phyloP scores from a whole-genome alignment of 495 filamentous ascomycete species.

The Neurospora pannonica region DNA sequence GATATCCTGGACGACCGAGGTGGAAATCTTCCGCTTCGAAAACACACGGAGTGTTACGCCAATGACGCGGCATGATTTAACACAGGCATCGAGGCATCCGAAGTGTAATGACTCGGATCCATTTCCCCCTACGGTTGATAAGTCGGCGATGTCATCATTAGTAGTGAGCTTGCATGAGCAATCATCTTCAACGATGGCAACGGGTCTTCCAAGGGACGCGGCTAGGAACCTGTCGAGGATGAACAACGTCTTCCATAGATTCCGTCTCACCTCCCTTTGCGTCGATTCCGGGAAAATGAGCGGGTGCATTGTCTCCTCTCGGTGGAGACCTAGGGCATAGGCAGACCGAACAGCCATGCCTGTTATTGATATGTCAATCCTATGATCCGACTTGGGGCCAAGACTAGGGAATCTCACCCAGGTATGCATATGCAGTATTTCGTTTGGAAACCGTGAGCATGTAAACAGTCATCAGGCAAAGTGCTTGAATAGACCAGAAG shows the following conservation, averaged over 20 bases:
- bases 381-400: not conserved
- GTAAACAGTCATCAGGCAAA: conserved; percentile 52
- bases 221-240: conserved; percentile 53
- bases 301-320: conserved; percentile 46
- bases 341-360: conserved; percentile 57
- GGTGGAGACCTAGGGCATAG: conserved; percentile 50
- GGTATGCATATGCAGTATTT: conserved; percentile 51
- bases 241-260: conserved; percentile 52
- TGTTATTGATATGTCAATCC: conserved; percentile 6
- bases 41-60: conserved; percentile 62
- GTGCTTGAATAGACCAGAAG: conserved; percentile 54
- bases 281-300: conserved; percentile 32
- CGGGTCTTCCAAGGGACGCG: conserved; percentile 49
- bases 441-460: conserved; percentile 47
- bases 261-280: conserved; percentile 38
- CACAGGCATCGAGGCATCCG: conserved; percentile 41
- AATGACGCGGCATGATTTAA: conserved; percentile 52
- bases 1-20: conserved; percentile 54
- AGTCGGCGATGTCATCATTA: conserved; percentile 27
- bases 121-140: conserved; percentile 16
- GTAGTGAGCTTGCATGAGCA: conserved; percentile 35
- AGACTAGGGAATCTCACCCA: conserved; percentile 29
- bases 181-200: conserved; percentile 52
- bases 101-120: conserved; percentile 16
- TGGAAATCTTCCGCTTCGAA: conserved; percentile 59